Percentiles rank a stretch among this genome's conserved stretches.
phyloP scores from a whole-genome alignment of 176 grass and related monocot species.

The Bonia amplexicaulis region DNA sequence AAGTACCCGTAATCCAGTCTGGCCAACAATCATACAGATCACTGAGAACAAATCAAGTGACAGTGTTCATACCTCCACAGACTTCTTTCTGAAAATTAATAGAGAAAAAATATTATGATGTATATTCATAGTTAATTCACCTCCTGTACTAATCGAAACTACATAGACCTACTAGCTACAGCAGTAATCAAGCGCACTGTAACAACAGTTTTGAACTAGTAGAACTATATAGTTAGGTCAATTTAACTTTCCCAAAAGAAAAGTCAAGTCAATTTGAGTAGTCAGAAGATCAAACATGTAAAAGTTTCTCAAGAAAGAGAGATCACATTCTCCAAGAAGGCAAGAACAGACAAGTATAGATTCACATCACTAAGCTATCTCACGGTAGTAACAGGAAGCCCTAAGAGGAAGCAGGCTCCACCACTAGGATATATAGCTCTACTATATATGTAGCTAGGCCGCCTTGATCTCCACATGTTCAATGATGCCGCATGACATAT shows the following conservation, averaged over 20 bases:
- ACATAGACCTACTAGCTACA: not conserved
- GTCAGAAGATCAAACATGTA: constrained; percentile 39
- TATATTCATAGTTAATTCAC: not conserved
- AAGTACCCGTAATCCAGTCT: constrained; percentile 28
- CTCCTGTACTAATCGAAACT: not conserved
- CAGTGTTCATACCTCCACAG: not conserved
- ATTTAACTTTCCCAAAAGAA: constrained; percentile 35
- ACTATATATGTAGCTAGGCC: not conserved
- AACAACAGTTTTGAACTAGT: constrained; percentile 13
- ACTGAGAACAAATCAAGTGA: constrained; percentile 34
- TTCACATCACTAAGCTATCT: constrained; percentile 24
- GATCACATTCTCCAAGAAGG: constrained; percentile 41
- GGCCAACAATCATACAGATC: constrained; percentile 38
- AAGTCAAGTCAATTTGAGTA: constrained; percentile 39
- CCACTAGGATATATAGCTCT: constrained; percentile 3
- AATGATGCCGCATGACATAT: constrained; percentile 22
- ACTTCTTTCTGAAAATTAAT: not conserved
- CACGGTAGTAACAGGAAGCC: constrained; percentile 21
- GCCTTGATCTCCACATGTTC: constrained; percentile 11
- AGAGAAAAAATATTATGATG: not conserved
- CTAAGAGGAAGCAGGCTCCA: constrained; percentile 2
- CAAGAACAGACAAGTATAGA: constrained; percentile 41
- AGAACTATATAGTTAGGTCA: constrained; percentile 24
- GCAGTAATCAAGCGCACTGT: not conserved
- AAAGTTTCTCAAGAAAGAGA: constrained; percentile 37